Evolutionary conservation across 2,329 filamentous ascomycete species (phyloP), one percentile per base, ranked within the genome.

Genomic region (Akanthomyces uredinophilus): DNA sequence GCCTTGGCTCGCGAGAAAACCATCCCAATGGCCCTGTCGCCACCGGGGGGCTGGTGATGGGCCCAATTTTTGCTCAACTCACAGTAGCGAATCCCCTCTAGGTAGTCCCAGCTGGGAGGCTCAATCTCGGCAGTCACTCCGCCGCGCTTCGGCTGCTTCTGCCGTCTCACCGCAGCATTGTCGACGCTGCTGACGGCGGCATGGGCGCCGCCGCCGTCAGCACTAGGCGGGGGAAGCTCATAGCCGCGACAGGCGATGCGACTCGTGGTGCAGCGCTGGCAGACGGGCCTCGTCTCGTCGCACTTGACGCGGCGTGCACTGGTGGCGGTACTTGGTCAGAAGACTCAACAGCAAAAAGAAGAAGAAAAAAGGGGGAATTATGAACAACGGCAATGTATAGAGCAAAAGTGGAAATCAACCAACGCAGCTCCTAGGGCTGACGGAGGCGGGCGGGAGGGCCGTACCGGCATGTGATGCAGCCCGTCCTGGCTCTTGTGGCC

Each of bases 381-480:
- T n/a, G n/a, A n/a, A n/a, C n/a, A n/a, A n/a, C n/a, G n/a, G n/a
- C n/a, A n/a, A 44, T 35, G 32, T 35, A 8, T 35, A 37, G 18
- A 35, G 14, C 7, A 24, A 55, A 1, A 32, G 16, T 14, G 3
- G 16, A 7, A 53, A 7, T 44, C 13, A 11, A 43, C 7, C 20
- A n/a, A n/a, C n/a, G 18, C 32, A 35, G 7, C 32, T 20, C 5
- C 4, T 24, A 22, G 32, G 32, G 5, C 11, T 35, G 47, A 18
- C 3, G 16, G 27, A 29, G 51, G 6, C 4, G 53, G 53, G 39
- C 16, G 24, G 10, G n/a, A n/a, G n/a, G 13, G 5, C 7, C n/a
- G 8, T 56, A 56, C 53, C 53, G 39, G 27, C 53, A 56, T 44
- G 53, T 56, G n/a, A 56, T 24, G 41, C 53, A 56, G 27, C 53